phyloP scores from a whole-genome alignment of 306 rosid species.

The Erythrophleum fordii region DNA sequence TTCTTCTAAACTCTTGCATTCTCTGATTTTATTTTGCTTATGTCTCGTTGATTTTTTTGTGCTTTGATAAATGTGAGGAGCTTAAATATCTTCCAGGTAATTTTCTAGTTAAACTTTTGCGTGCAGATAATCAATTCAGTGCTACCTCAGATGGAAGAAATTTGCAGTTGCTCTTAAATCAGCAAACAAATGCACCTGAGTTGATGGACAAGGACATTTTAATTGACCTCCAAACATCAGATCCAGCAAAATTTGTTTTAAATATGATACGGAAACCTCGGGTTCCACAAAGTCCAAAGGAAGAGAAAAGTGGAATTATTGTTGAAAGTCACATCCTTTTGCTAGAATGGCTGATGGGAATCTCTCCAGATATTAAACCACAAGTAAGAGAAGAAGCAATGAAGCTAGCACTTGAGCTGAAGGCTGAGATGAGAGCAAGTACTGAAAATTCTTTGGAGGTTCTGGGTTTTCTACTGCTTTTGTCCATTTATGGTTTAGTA shows the following conservation, averaged over 20 bases:
- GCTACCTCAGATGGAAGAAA: slow-evolving; percentile 30
- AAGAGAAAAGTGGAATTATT: slow-evolving; percentile 31
- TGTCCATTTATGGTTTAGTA: slow-evolving; percentile 50
- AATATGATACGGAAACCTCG: slow-evolving; percentile 45
- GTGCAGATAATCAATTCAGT: slow-evolving; percentile 38
- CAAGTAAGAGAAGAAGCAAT: slow-evolving; percentile 52
- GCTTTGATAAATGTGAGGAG: slow-evolving; percentile 8
- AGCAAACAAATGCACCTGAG: slow-evolving; percentile 32
- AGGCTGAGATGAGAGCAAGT: slow-evolving; percentile 36
- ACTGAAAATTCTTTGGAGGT: slow-evolving; percentile 44
- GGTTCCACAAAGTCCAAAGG: slow-evolving; percentile 31
- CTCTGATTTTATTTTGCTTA: slow-evolving; percentile 3
- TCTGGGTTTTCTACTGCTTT: slow-evolving; percentile 58
- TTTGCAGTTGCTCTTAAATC: slow-evolving; percentile 30
- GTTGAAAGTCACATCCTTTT: slow-evolving; percentile 33
- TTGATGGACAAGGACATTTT: slow-evolving; percentile 33
- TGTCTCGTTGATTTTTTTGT: slow-evolving; percentile 22
- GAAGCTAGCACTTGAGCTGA: slow-evolving; percentile 58
- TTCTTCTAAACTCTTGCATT: background rate
- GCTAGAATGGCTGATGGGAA: slow-evolving; percentile 45
- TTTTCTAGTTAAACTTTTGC: background rate
- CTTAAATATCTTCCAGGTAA: background rate
- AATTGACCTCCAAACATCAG: slow-evolving; percentile 38
- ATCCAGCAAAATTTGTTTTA: slow-evolving; percentile 62
- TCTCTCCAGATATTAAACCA: slow-evolving; percentile 49